Evolutionary conservation across 345 rosid species (phyloP).

Genomic region (Euclidium syriacum): DNA sequence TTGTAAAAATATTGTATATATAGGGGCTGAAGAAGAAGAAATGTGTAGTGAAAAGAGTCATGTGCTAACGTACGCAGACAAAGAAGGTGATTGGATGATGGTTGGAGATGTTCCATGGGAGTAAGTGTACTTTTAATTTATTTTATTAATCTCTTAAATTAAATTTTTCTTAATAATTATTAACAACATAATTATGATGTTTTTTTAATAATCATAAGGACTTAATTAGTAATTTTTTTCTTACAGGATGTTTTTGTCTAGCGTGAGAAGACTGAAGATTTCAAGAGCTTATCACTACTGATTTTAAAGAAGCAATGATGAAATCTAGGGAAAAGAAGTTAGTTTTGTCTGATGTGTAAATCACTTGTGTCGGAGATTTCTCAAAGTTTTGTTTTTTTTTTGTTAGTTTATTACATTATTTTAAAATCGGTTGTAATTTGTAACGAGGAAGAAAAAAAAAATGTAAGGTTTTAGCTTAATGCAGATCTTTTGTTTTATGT

Average conservation of each 20-base stretch:
- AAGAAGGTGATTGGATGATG: conserved; percentile 40
- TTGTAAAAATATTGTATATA: neutral
- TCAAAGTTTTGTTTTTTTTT: conserved; percentile 22
- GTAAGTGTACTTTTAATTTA: conserved; percentile 5
- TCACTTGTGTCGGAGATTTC: conserved; percentile 17
- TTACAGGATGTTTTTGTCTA: conserved; percentile 34
- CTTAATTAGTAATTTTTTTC: neutral
- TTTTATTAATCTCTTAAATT: neutral
- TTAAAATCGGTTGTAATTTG: conserved; percentile 20
- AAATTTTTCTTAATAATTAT: neutral
- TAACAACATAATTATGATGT: conserved; percentile 14
- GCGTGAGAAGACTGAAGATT: conserved; percentile 37
- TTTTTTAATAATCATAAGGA: neutral
- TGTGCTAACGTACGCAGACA: conserved; percentile 35
- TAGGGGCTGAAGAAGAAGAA: conserved; percentile 39
- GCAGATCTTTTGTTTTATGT: neutral
- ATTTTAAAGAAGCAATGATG: neutral
- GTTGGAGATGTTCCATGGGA: conserved; percentile 40
- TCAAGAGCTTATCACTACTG: conserved; percentile 36
- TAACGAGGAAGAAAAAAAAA: neutral
- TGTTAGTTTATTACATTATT: conserved; percentile 13
- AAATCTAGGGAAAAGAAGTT: conserved; percentile 14
- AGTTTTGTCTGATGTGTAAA: conserved; percentile 29
- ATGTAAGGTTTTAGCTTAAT: neutral
- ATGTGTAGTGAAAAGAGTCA: conserved; percentile 34